Percentiles rank a stretch among this genome's conserved stretches.
These are phyloP conservation scores for Malus hybrid DNA, from an alignment of 331 rosid species.

Conservation along the genomic window DNA sequence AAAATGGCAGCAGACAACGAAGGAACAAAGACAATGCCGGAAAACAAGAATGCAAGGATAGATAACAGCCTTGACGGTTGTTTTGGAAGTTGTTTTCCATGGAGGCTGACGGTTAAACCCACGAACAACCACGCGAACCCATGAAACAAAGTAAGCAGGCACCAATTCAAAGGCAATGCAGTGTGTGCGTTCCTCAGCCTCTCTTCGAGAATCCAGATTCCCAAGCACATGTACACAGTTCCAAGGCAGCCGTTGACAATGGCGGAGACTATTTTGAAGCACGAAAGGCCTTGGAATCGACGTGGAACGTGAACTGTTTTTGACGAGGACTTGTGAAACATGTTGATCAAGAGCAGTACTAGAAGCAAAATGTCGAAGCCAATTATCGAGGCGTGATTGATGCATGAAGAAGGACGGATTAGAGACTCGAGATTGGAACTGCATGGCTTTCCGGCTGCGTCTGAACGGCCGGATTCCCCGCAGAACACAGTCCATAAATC, in stretches of 20 bases:
- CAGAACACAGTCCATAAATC: slow-evolving; percentile 43
- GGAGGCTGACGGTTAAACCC: slow-evolving; percentile 35
- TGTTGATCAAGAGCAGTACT: slow-evolving; percentile 27
- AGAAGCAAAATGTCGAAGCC: slow-evolving; percentile 42
- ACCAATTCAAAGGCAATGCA: slow-evolving; percentile 50
- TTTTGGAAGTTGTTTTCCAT: slow-evolving; percentile 40
- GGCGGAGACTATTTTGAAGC: slow-evolving; percentile 40
- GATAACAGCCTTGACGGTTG: slow-evolving; percentile 32
- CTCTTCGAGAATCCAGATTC: slow-evolving; percentile 61
- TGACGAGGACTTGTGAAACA: slow-evolving; percentile 27
- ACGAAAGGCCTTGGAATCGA: slow-evolving; percentile 17
- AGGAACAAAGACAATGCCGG: slow-evolving; percentile 28
- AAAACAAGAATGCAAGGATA: slow-evolving; percentile 35
- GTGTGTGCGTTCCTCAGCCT: slow-evolving; percentile 34
- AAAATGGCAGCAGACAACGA: slow-evolving; percentile 34
- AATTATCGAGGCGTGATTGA: slow-evolving; percentile 41
- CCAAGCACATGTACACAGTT: slow-evolving; percentile 39
- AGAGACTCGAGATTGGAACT: slow-evolving; percentile 21
- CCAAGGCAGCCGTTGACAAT: slow-evolving; percentile 54
- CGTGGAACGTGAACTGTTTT: slow-evolving; percentile 16
- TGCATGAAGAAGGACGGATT: slow-evolving; percentile 50
- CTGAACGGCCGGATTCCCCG: slow-evolving; percentile 30
- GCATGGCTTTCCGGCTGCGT: slow-evolving; percentile 12
- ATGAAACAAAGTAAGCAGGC: slow-evolving; percentile 47
- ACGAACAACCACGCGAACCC: slow-evolving; percentile 66